Percentiles rank a stretch among this genome's conserved stretches.
phyloP scores from a whole-genome alignment of 2,329 filamentous ascomycete species.

The Fusarium sp. region DNA sequence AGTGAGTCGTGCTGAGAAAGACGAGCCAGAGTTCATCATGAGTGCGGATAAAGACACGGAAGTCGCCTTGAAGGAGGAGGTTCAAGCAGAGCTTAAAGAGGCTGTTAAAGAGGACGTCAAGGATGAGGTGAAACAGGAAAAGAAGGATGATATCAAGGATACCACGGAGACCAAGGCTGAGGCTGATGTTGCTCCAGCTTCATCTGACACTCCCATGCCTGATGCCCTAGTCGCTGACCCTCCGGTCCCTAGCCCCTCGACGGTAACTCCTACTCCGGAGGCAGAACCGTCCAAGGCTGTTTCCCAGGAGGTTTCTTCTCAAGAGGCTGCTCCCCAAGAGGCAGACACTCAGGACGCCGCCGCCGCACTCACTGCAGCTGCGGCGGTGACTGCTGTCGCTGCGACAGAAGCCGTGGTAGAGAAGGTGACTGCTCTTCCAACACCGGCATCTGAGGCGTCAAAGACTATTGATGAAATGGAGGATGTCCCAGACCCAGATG shows the following conservation, averaged over 20 bases:
- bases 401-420: constrained; percentile 20
- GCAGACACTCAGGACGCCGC: constrained; percentile 8
- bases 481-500: constrained; percentile 86
- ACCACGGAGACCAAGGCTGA: constrained; percentile 2
- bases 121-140: constrained; percentile 31
- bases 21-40: constrained; percentile 28
- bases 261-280: constrained; percentile 2
- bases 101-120: constrained; percentile 24
- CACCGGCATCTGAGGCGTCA: neutral
- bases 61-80: constrained; percentile 38
- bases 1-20: constrained; percentile 19
- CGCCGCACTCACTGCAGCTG: constrained; percentile 11
- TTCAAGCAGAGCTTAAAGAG: constrained; percentile 30
- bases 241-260: constrained; percentile 5
- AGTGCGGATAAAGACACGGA: constrained; percentile 40
- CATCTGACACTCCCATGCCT: constrained; percentile 16
- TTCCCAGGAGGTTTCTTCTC: constrained; percentile 5
- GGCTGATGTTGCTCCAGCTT: constrained; percentile 6
- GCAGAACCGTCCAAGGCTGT: neutral
- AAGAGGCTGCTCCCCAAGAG: constrained; percentile 1
- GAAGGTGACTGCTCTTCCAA: constrained; percentile 4
- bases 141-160: constrained; percentile 21
- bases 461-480: constrained; percentile 48
- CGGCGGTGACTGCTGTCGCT: constrained; percentile 21
- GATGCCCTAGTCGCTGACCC: constrained; percentile 16